Evolutionary conservation across 495 filamentous ascomycete genomes (phyloP).

Genomic region (Podospora conica): DNA sequence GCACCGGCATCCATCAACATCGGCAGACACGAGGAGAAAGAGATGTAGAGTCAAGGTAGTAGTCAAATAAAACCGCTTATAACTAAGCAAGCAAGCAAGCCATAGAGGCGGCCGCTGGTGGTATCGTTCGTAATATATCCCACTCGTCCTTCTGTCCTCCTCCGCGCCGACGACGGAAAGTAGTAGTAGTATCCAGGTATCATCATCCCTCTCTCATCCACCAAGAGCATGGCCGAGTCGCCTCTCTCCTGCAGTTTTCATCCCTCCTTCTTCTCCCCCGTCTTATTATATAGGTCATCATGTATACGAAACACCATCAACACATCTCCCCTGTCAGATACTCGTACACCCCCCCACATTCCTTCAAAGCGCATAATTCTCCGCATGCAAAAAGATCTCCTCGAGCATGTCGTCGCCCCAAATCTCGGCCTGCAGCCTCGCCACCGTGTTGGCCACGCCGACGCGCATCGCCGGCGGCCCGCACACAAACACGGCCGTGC

Average conservation of each 20-base stretch:
- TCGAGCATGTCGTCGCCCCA: slow-evolving; percentile 70
- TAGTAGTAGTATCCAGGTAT: neutral
- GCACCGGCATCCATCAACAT: neutral
- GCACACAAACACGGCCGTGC: slow-evolving; percentile 91
- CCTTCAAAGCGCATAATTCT: slow-evolving; percentile 77
- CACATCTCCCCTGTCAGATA: neutral
- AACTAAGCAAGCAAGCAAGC: neutral
- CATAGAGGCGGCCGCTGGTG: neutral
- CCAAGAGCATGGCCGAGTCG: too few relatives aligned
- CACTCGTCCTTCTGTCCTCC: neutral
- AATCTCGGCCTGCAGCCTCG: slow-evolving; percentile 73
- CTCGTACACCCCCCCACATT: neutral
- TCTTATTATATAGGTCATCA: neutral
- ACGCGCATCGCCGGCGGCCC: slow-evolving; percentile 82
- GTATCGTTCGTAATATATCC: neutral
- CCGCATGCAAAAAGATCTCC: slow-evolving; percentile 90
- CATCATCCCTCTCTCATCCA: neutral
- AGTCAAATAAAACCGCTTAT: neutral
- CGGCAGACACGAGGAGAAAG: neutral
- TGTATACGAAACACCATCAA: neutral
- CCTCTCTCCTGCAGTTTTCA: neutral
- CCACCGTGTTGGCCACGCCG: slow-evolving; percentile 78
- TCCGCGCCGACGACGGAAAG: neutral
- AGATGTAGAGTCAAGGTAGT: neutral
- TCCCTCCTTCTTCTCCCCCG: neutral